Conservation (phyloP, 306 rosid genomes). For the Comarum palustre region DNA sequence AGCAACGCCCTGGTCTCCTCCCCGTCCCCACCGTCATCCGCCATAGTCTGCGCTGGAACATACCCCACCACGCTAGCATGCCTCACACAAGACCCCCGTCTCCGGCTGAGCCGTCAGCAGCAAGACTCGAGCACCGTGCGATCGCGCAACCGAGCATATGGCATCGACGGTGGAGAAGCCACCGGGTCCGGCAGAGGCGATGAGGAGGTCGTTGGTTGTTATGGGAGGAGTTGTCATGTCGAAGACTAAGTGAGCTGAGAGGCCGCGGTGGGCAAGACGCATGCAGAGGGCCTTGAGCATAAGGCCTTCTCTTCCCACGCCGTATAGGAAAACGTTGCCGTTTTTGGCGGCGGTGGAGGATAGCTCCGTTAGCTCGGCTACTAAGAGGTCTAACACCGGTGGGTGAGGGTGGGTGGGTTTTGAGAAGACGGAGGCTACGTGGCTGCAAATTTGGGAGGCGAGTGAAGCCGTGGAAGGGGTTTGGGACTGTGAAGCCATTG, state of each 20-base stretch:
- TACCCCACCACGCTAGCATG: slow-evolving; percentile 63
- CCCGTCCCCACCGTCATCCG: slow-evolving; percentile 47
- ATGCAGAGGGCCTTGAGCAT: slow-evolving; percentile 84
- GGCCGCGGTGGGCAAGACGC: slow-evolving; percentile 77
- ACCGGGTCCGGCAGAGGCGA: slow-evolving; percentile 85
- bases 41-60: slow-evolving; percentile 92
- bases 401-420: slow-evolving; percentile 58
- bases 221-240: slow-evolving; percentile 89
- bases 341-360: slow-evolving; percentile 39
- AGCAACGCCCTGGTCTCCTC: slow-evolving; percentile 59
- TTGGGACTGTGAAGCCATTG: slow-evolving; percentile 28
- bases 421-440: slow-evolving; percentile 66
- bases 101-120: slow-evolving; percentile 81
- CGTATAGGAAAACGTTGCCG: slow-evolving; percentile 64
- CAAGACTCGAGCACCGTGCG: slow-evolving; percentile 65
- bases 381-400: slow-evolving; percentile 48
- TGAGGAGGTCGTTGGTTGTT: slow-evolving; percentile 54
- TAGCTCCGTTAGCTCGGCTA: slow-evolving; percentile 62
- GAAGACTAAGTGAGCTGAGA: slow-evolving; percentile 67
- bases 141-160: slow-evolving; percentile 55
- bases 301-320: slow-evolving; percentile 87
- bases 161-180: slow-evolving; percentile 92
- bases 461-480: slow-evolving; percentile 40
- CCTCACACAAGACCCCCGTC: slow-evolving; percentile 65
- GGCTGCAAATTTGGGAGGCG: slow-evolving; percentile 64